Base-by-base conservation (phyloP, 2,329 filamentous ascomycete species). In the Cladophialophora exuberans region DNA sequence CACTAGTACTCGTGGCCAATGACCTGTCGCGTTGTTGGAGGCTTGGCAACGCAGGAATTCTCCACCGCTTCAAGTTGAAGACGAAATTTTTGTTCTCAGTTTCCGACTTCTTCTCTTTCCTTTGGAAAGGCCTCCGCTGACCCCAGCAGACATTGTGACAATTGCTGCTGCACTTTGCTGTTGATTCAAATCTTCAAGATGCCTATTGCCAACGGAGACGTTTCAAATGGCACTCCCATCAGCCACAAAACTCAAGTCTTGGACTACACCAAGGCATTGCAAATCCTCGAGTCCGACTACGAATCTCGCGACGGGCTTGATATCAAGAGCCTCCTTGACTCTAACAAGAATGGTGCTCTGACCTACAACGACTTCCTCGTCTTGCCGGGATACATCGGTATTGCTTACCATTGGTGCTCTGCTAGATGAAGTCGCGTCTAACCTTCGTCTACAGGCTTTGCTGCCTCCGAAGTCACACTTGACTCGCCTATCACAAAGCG, bases 311-410 rank as follows among this genome's bases (percentile, higher is more conserved):
- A 99, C 84, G 94, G 94, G 57, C 87, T 99, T 67, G 85, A 90
- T 71, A 84, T 95, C 68, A 80, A 90, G 70, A 86, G 90, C 62
- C 82, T 99, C 66, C 85, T 97, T 73, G 89, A 99, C 79, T 92
- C 93, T 64, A 88, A 88, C 78, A 88, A 87, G 75, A 89, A 92
- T 70, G 94, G 94, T 60, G 94, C 94, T 68, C 82, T 99, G 69
- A 97, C 93, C 56, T 99, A 97, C 83, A 99, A 99, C 76, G 94
- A 99, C 77, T 99, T 99, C 80, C 85, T 99, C 61, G 79, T 99
- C 68, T 83, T 99, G 60, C 94, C 94, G 56, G 95, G 95, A 72
- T 96, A 97, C 79, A 97, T 99, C 78, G 94, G 82, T 84, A 79
- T 66, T 73, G 61, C 43, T 52, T 15, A 17, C 28, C 20, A n/a